These are phyloP conservation scores for Hanseniaspora sp. DNA, from an alignment of 1,139 yeast genomes.

Conservation along the genomic window DNA sequence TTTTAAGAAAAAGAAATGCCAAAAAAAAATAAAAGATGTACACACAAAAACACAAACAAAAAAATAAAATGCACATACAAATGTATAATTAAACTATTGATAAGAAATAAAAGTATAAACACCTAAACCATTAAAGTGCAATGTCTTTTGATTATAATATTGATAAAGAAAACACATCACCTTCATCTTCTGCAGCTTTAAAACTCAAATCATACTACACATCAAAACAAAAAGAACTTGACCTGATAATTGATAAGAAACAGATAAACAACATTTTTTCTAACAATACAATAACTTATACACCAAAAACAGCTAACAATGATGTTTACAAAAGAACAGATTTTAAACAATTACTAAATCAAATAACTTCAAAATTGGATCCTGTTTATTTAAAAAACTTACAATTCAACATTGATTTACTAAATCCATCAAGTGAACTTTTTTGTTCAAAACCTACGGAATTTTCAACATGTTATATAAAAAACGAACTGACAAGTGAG, in stretches of 20 bases:
- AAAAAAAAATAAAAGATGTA: too few relatives aligned
- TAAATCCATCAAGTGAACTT: neutral
- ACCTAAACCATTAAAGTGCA: too few relatives aligned
- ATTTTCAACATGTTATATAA: neutral
- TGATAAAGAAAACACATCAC: neutral
- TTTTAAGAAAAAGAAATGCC: too few relatives aligned
- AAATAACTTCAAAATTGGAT: neutral
- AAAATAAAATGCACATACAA: too few relatives aligned
- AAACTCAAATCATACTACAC: neutral
- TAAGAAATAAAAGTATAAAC: too few relatives aligned
- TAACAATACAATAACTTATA: neutral
- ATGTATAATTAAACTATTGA: too few relatives aligned
- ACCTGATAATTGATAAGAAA: neutral
- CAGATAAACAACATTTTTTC: neutral
- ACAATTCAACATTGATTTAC: neutral
- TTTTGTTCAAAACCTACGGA: neutral
- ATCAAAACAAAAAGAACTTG: neutral
- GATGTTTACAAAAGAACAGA: neutral
- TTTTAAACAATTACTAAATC: neutral
- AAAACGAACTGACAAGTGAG: neutral
- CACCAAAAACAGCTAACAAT: neutral
- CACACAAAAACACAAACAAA: too few relatives aligned
- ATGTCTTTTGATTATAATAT: too few relatives aligned
- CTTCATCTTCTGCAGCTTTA: neutral
- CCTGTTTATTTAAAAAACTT: neutral